These are phyloP conservation scores for Pseudocercospora fijiensis DNA, from an alignment of 2,329 filamentous ascomycete species.

Conservation along the genomic window DNA sequence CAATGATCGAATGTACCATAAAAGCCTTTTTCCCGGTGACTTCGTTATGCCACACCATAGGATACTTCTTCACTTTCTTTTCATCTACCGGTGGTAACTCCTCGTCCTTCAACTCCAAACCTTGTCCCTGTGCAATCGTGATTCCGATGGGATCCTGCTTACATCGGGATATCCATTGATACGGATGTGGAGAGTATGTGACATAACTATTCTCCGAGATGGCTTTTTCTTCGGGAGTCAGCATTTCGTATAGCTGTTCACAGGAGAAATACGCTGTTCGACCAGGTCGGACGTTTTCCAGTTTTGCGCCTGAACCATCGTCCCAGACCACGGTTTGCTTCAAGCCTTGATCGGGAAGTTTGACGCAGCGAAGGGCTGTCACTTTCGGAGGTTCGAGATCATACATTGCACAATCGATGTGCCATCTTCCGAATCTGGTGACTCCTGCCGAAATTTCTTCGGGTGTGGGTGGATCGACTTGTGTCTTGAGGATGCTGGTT, in stretches of 20 bases:
- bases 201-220: constrained; percentile 1
- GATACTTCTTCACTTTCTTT: constrained; percentile 5
- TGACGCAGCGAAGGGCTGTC: constrained; percentile 1
- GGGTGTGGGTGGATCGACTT: background rate
- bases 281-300: background rate
- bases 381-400: constrained; percentile 10
- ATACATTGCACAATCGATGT: constrained; percentile 9
- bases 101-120: background rate
- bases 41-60: constrained; percentile 9
- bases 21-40: constrained; percentile 2
- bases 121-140: constrained; percentile 4
- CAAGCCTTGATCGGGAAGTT: background rate
- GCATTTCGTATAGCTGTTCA: constrained; percentile 5
- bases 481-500: constrained; percentile 6
- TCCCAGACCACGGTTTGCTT: constrained; percentile 3
- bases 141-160: constrained; percentile 4
- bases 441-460: background rate
- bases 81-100: background rate
- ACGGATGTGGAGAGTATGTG: background rate
- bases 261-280: constrained; percentile 2
- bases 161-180: constrained; percentile 2
- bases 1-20: constrained; percentile 4
- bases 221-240: background rate
- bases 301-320: background rate
- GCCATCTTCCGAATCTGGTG: constrained; percentile 4